Conservation (phyloP, 495 filamentous ascomycete genomes). For the Aspergillus hancockii region DNA sequence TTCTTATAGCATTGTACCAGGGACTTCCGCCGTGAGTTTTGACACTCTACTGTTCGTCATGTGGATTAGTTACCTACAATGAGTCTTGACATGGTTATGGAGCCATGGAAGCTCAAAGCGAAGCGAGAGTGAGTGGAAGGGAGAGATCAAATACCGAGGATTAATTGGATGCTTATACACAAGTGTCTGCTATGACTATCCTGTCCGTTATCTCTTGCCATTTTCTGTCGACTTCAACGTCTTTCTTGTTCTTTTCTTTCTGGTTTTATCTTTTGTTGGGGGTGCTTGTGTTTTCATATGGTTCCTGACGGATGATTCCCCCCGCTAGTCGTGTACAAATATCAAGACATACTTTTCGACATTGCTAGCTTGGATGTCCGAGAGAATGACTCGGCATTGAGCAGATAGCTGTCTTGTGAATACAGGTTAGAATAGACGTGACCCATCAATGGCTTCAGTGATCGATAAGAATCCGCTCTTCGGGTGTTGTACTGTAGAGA, state of each 20-base stretch:
- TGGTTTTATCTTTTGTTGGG: neutral
- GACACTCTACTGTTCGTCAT: neutral
- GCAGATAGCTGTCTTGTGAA: constrained; percentile 1
- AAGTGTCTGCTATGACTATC: neutral
- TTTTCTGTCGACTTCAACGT: neutral
- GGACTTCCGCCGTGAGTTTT: neutral
- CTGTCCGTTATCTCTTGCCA: neutral
- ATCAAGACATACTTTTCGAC: constrained; percentile 15
- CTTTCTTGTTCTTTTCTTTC: neutral
- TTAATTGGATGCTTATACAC: no score
- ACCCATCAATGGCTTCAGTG: neutral
- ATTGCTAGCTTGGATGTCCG: neutral
- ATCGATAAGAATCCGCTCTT: neutral
- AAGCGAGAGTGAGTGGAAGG: neutral
- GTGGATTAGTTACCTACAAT: neutral
- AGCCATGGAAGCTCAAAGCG: neutral
- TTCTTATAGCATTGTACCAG: neutral
- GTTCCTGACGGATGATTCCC: constrained; percentile 26
- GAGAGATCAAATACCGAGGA: neutral
- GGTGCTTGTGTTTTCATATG: constrained; percentile 10
- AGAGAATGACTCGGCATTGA: neutral
- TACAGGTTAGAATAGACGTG: neutral
- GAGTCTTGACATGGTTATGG: neutral
- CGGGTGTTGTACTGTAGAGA: no score
- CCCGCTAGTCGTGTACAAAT: constrained; percentile 26